Evolutionary conservation across 129 eudicot species (phyloP).

Genomic region (Flaveria brownii): DNA sequence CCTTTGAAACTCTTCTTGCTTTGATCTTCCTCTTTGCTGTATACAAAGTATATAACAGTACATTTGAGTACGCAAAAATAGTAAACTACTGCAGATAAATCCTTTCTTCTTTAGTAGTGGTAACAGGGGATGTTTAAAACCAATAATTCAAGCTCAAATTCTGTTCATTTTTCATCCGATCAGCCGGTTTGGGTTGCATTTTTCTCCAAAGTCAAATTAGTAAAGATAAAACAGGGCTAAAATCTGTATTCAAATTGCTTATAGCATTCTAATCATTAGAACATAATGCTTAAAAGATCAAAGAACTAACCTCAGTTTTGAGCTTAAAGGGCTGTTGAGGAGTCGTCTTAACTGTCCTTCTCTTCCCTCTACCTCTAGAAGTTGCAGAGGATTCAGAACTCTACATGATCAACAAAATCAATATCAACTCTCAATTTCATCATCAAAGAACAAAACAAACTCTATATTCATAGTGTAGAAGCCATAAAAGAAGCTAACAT

Average conservation of each 20-base stretch:
- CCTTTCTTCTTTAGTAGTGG: not conserved
- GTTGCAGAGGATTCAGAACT: slow-evolving; percentile 70
- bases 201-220: not conserved
- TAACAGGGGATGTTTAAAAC: not conserved
- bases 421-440: slow-evolving; percentile 9
- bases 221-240: not conserved
- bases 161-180: not conserved
- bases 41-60: slow-evolving; percentile 3
- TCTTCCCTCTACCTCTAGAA: slow-evolving; percentile 58
- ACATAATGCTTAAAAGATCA: not conserved
- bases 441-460: slow-evolving; percentile 14
- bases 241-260: slow-evolving; percentile 1
- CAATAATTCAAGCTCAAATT: not conserved
- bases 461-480: not conserved
- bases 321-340: slow-evolving; percentile 82
- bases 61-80: not conserved
- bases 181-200: not conserved
- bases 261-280: not conserved
- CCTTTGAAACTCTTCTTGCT: slow-evolving; percentile 83
- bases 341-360: slow-evolving; percentile 55
- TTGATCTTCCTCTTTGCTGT: slow-evolving; percentile 86
- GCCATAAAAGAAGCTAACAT: slow-evolving; percentile 31
- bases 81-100: not conserved
- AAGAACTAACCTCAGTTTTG: slow-evolving; percentile 69
- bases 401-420: slow-evolving; percentile 40